Evolutionary conservation across 495 filamentous ascomycete species (phyloP).

Genomic region (Neurospora terricola): DNA sequence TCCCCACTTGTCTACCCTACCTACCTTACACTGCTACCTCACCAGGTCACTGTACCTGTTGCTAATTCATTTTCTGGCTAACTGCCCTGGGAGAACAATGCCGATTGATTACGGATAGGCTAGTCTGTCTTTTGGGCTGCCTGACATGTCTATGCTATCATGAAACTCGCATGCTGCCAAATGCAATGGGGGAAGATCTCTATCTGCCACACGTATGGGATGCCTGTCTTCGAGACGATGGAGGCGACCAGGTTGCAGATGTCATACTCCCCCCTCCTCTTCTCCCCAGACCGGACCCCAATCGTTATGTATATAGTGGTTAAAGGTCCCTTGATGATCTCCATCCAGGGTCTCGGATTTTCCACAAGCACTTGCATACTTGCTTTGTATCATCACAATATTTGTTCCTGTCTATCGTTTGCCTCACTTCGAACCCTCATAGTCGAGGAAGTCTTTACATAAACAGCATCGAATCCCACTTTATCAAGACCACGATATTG

Average conservation of each 20-base stretch:
- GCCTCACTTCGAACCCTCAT: neutral
- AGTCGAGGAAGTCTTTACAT: neutral
- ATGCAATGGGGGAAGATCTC: neutral
- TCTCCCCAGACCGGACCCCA: neutral
- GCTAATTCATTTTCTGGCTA: neutral
- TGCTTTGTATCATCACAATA: slow-evolving; percentile 6
- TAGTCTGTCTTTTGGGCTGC: neutral
- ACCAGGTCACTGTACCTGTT: neutral
- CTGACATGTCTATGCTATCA: neutral
- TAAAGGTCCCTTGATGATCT: slow-evolving; percentile 1
- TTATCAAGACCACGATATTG: neutral
- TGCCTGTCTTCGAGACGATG: neutral
- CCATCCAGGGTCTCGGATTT: slow-evolving; percentile 3
- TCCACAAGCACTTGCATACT: neutral
- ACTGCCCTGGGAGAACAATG: neutral
- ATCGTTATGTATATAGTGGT: neutral
- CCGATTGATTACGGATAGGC: neutral
- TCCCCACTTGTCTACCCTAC: neutral
- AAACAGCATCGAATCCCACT: neutral
- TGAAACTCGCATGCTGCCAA: neutral
- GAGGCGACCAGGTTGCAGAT: neutral
- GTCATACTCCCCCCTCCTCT: neutral
- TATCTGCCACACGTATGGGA: neutral
- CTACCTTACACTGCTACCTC: neutral
- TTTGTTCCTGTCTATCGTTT: neutral